Evolutionary conservation across 73 alveolate species (phyloP), one percentile per base, ranked within the genome.

Genomic region (Paraurostyla sp.): DNA sequence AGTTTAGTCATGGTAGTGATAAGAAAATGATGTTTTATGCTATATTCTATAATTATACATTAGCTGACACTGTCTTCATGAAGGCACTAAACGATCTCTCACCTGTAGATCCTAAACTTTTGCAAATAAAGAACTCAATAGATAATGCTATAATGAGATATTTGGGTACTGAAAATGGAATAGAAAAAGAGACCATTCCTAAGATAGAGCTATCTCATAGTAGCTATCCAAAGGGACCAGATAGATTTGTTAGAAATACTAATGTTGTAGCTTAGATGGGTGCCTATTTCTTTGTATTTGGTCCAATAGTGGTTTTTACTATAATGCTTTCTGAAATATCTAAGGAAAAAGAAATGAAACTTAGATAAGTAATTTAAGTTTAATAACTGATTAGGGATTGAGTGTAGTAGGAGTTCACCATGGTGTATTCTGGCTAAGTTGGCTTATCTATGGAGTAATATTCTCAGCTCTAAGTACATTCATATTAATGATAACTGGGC

Each of bases 231-330:
- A 69, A 63, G 0, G 82, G 88, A 11, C 87, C 96, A 0, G 89
- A 80, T 29, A 49, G 99, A 40, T 78, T 87, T 51, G 84, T 76
- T 36, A 35, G 92, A 49, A 94, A 91, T 16, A 51, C 71, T 30
- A 92, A 90, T 58, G 76, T 96, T 0, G 84, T 89, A n/a, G 93
- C 91, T 23, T 85, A 92, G n/a, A 75, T 92, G 69, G 99, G 99
- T 0, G 92, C 95, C 2, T 96, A 87, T 69, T 94, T 94, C 86
- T 93, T 96, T 65, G 91, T 92, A 29, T 75, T 95, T 7, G 92
- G 94, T 13, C 94, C 92, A 6, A 38, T 96, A 78, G 87, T 92
- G 0, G 50, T 87, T 0, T 96, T 96, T 68, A 89, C 93, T 0
- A 76, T 94, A 16, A 40, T 96, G 36, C 71, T 96, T 49, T 94